These are phyloP conservation scores for Flaveria trinervia DNA, from an alignment of 129 eudicot genomes.

Conservation along the genomic window DNA sequence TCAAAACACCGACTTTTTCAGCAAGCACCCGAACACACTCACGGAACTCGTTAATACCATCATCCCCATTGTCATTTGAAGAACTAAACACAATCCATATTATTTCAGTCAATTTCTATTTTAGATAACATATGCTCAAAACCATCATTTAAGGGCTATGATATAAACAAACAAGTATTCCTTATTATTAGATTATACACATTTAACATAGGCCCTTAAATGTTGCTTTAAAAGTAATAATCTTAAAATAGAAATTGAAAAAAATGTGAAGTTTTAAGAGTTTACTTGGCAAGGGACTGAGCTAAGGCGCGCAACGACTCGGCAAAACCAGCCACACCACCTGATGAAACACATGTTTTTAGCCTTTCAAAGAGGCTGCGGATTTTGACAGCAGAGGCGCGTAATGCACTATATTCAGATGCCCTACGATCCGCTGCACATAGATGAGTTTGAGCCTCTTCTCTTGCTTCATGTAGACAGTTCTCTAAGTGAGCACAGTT, in stretches of 20 bases:
- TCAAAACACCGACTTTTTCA: slow-evolving; percentile 69
- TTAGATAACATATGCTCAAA: background rate
- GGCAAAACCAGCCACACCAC: slow-evolving; percentile 58
- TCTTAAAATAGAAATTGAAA: background rate
- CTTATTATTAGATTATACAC: background rate
- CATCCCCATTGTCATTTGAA: slow-evolving; percentile 62
- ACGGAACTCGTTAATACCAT: slow-evolving; percentile 66
- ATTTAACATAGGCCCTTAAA: background rate
- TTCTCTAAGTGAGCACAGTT: slow-evolving; percentile 95
- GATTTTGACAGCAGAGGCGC: slow-evolving; percentile 73
- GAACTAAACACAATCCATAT: slow-evolving; percentile 44
- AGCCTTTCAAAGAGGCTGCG: slow-evolving; percentile 83
- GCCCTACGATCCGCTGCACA: slow-evolving; percentile 89
- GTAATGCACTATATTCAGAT: slow-evolving; percentile 72
- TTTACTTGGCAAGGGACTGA: slow-evolving; percentile 80
- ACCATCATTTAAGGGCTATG: background rate
- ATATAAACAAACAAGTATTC: background rate
- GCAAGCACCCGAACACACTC: slow-evolving; percentile 75
- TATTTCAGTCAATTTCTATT: background rate
- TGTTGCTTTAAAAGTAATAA: background rate
- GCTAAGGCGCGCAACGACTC: slow-evolving; percentile 76
- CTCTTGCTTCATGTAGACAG: slow-evolving; percentile 87
- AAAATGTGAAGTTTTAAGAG: background rate
- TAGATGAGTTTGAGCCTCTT: slow-evolving; percentile 93
- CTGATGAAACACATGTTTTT: slow-evolving; percentile 63